A percentile compares a stretch with the other conserved stretches of the same genome.
These are phyloP conservation scores for Tillandsia fasciculata DNA, from an alignment of 176 grass and related monocot species.

Conservation along the genomic window DNA sequence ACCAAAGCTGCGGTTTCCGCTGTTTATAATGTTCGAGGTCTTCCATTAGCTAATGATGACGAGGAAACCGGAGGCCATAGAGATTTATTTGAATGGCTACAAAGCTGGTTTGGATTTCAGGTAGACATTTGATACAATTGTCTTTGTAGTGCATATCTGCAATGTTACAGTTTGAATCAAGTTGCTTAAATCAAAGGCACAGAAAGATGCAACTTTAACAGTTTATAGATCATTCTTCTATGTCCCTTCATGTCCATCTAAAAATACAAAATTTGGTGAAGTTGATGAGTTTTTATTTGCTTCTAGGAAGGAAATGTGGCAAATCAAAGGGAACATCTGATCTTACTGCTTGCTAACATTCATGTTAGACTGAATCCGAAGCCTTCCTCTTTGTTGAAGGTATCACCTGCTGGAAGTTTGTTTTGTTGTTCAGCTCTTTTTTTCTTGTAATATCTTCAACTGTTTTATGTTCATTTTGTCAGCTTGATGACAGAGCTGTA, in stretches of 20 bases:
- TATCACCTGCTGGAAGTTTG: slow-evolving; percentile 20
- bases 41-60: slow-evolving; percentile 44
- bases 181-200: too few species aligned
- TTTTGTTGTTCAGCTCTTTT: slow-evolving; percentile 14
- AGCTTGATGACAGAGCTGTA: slow-evolving; percentile 97
- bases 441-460: slow-evolving; percentile 22
- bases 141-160: slow-evolving; percentile 2
- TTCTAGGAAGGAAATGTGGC: slow-evolving; percentile 88
- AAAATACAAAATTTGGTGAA: background rate
- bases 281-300: background rate
- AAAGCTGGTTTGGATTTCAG: slow-evolving; percentile 95
- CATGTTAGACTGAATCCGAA: slow-evolving; percentile 70
- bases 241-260: background rate
- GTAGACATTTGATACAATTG: slow-evolving; percentile 26
- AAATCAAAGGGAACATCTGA: slow-evolving; percentile 94
- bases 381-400: slow-evolving; percentile 58
- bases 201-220: too few species aligned
- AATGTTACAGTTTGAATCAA: too few species aligned
- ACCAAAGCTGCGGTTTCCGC: slow-evolving; percentile 68
- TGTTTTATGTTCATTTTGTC: slow-evolving; percentile 18
- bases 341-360: slow-evolving; percentile 84
- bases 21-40: slow-evolving; percentile 65
- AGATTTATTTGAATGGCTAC: slow-evolving; percentile 79
- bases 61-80: slow-evolving; percentile 32
- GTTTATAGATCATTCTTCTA: background rate